Conservation (phyloP, 805 yeast species). For the Candida xiaguanensis region DNA sequence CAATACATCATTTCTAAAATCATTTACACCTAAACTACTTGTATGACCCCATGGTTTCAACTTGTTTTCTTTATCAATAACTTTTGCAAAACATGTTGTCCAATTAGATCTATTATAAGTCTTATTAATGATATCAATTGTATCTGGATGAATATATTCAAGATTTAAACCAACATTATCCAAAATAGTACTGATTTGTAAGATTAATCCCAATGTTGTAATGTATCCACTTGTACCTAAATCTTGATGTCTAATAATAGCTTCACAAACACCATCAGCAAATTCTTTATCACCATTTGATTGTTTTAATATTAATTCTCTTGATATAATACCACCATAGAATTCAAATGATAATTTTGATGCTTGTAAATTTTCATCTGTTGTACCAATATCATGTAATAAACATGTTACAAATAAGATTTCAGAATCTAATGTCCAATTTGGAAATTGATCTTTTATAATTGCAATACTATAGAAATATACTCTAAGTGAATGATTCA, state of each 20-base stretch:
- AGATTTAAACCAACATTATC: slow-evolving; percentile 30
- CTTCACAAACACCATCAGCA: slow-evolving; percentile 34
- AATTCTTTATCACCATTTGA: slow-evolving; percentile 20
- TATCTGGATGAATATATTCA: slow-evolving; percentile 24
- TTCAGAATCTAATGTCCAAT: slow-evolving; percentile 27
- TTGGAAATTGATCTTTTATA: slow-evolving; percentile 28
- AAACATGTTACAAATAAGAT: slow-evolving; percentile 27
- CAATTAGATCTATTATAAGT: slow-evolving; percentile 25
- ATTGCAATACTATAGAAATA: slow-evolving; percentile 26
- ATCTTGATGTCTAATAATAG: slow-evolving; percentile 33
- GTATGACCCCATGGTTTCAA: slow-evolving; percentile 36
- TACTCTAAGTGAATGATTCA: slow-evolving; percentile 29
- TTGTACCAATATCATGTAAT: slow-evolving; percentile 33
- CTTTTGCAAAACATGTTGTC: slow-evolving; percentile 27
- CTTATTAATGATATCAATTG: slow-evolving; percentile 23
- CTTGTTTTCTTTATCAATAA: slow-evolving; percentile 27
- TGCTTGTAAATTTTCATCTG: slow-evolving; percentile 27
- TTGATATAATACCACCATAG: slow-evolving; percentile 27
- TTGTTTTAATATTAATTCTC: slow-evolving; percentile 21
- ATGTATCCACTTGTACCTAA: slow-evolving; percentile 29
- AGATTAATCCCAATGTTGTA: slow-evolving; percentile 28
- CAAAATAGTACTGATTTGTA: slow-evolving; percentile 30
- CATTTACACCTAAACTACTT: slow-evolving; percentile 25
- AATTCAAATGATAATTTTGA: slow-evolving; percentile 33
- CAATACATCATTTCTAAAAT: slow-evolving; percentile 25